These are phyloP conservation scores for Acmispon strigosus DNA, from an alignment of 306 rosid species.

Conservation along the genomic window DNA sequence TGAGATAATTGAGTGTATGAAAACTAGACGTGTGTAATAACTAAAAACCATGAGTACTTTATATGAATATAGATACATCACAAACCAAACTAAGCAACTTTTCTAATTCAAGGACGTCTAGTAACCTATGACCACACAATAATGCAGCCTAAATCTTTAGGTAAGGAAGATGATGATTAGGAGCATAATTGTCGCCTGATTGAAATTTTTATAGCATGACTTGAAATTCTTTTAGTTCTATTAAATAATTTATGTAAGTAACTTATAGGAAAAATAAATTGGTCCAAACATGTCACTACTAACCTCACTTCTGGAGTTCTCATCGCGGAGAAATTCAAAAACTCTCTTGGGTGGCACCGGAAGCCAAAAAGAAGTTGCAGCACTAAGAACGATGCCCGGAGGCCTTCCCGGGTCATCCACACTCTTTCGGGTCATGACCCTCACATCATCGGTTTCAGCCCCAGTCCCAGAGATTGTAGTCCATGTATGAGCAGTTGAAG, in stretches of 20 bases:
- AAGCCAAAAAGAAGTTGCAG: conserved; percentile 98
- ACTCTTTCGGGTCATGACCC: conserved; percentile 97
- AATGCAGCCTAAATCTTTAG: conserved; percentile 16
- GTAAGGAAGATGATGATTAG: conserved; percentile 14
- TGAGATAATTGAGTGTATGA: background rate
- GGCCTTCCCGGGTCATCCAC: conserved; percentile 96
- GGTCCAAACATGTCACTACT: background rate
- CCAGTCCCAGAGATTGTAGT: conserved; percentile 91
- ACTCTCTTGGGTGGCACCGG: conserved; percentile 85
- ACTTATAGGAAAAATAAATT: no score
- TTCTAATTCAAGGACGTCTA: conserved; percentile 14
- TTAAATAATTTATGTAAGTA: no score
- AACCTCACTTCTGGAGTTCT: conserved; percentile 90
- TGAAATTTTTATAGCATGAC: background rate
- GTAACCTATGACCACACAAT: conserved; percentile 20
- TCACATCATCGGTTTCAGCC: conserved; percentile 63
- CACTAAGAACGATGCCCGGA: conserved; percentile 88
- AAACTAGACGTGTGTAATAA: background rate
- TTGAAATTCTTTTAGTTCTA: no score
- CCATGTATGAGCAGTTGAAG: conserved; percentile 95
- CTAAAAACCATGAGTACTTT: background rate
- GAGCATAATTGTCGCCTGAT: background rate
- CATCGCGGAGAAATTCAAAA: conserved; percentile 91
- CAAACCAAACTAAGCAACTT: background rate
- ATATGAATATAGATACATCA: background rate